Percentiles rank a stretch among this genome's conserved stretches.
Conservation (phyloP, 768 basidiomycete species). For the Leucogyrophana mollusca region DNA sequence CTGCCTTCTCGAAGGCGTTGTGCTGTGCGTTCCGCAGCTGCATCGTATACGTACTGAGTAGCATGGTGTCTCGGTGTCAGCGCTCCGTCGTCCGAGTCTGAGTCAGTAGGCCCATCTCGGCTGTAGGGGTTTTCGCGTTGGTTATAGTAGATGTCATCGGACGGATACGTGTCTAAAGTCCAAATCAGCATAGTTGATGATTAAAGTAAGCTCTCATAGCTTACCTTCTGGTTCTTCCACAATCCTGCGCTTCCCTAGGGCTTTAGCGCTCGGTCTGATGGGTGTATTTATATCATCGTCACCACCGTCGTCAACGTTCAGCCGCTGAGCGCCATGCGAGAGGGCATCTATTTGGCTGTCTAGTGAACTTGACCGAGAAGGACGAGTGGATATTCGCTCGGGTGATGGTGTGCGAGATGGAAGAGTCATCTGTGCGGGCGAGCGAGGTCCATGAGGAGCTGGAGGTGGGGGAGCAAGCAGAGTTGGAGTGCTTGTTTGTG, state of each 20-base stretch:
- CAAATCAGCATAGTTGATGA: constrained; percentile 1
- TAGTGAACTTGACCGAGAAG: constrained; percentile 19
- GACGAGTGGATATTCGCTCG: constrained; percentile 31
- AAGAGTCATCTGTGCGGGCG: constrained; percentile 43
- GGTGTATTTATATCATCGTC: constrained; percentile 37
- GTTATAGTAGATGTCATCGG: constrained; percentile 56
- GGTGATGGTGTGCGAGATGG: constrained; percentile 75
- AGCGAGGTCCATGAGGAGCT: constrained; percentile 72
- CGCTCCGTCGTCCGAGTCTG: constrained; percentile 48
- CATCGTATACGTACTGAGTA: constrained; percentile 86
- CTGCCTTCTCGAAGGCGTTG: constrained; percentile 50
- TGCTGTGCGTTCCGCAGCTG: constrained; percentile 78
- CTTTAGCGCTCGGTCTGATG: constrained; percentile 79
- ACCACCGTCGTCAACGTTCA: constrained; percentile 25
- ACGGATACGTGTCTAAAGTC: constrained; percentile 46
- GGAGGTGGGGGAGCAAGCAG: constrained; percentile 64
- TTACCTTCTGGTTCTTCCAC: constrained; percentile 49
- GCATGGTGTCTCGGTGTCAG: constrained; percentile 42
- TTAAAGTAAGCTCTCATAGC: constrained; percentile 18
- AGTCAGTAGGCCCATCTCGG: constrained; percentile 37
- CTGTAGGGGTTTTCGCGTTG: constrained; percentile 32
- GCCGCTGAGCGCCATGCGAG: constrained; percentile 25
- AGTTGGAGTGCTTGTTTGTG: constrained; percentile 27
- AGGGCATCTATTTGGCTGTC: constrained; percentile 22
- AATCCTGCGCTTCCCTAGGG: constrained; percentile 79